Conservation (phyloP, 73 alveolate species). For the Paraurostyla sp. region DNA sequence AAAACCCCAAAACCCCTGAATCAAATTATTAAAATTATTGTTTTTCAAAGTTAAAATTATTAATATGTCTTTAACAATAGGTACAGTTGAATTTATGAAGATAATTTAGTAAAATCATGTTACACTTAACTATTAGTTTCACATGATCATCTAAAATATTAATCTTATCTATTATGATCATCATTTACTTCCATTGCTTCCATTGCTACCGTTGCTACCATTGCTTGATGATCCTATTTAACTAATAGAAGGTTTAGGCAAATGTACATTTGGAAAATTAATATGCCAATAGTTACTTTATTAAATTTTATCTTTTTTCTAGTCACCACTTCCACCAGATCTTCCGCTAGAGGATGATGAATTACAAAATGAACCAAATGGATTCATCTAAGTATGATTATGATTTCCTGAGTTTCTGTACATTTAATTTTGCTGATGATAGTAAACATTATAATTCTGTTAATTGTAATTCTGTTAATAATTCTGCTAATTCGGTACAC, state of each 20-base stretch:
- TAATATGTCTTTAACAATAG: no score
- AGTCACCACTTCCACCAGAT: not conserved
- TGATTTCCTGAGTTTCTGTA: constrained; percentile 13
- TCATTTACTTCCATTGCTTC: constrained; percentile 25
- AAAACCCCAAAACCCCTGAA: no score
- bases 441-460: not conserved
- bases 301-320: not conserved
- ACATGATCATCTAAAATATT: no score
- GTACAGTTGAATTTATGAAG: no score
- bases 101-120: no score
- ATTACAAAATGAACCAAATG: constrained; percentile 7
- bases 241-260: constrained; percentile 40
- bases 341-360: constrained; percentile 38
- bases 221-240: not conserved
- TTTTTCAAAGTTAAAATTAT: no score
- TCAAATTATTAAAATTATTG: no score
- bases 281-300: constrained; percentile 9
- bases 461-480: not conserved
- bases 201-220: constrained; percentile 16
- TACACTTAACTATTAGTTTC: no score
- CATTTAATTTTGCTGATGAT: not conserved
- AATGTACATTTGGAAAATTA: not conserved
- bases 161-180: no score
- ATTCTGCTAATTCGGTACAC: no score
- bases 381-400: not conserved